Evolutionary conservation across 1,284 basidiomycete genomes (phyloP), one percentile per base, ranked within the genome.

Genomic region (Psilocybe mexicana): DNA sequence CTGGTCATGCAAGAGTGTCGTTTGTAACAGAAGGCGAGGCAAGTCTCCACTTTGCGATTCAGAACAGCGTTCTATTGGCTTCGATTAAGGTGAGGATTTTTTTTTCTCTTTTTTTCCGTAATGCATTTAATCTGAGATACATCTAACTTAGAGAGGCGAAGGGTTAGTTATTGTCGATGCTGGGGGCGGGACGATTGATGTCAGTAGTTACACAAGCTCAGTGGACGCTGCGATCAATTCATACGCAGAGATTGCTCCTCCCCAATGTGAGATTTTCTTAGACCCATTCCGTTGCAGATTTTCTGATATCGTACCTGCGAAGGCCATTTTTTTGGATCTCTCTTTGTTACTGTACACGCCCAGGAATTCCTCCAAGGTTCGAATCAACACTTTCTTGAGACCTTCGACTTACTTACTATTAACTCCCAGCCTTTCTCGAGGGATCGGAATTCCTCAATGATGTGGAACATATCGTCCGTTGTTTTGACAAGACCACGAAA

Each of bases 1-100:
- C 67, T 23, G 70, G 71, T 2, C 71, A 69, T 33, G 33, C 63
- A 33, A 68, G 70, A 6, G 58, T 77, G 26, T 70, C 69, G 12
- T 71, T 76, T 5, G 71, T 76, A 3, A 75, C 76, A 0, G 75
- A 77, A 60, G 75, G 75, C 8, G 75, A 77, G 59, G 76, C 75
- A 1, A 74, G 71, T 44, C 57, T 66, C 2, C 65, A 64, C 38
- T 67, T 58, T 23, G 59, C 57, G 25, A 59, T 64, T 35, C 55
- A 60, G 23, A 50, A 53, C 28, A 58, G 61, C 6, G 25, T 62
- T 35, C n/a, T 58, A 24, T 45, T 56, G 11, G 23, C 40, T 7
- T 47, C 52, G 23, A 50, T 54, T 11, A 54, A 51, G 14, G n/a
- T 11, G 14, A 43, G 40, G 4, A 8, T 33, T 33, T 33, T 6